Base-by-base conservation (phyloP, 176 grass and related monocot species). In the Aegilops sharonensis region DNA sequence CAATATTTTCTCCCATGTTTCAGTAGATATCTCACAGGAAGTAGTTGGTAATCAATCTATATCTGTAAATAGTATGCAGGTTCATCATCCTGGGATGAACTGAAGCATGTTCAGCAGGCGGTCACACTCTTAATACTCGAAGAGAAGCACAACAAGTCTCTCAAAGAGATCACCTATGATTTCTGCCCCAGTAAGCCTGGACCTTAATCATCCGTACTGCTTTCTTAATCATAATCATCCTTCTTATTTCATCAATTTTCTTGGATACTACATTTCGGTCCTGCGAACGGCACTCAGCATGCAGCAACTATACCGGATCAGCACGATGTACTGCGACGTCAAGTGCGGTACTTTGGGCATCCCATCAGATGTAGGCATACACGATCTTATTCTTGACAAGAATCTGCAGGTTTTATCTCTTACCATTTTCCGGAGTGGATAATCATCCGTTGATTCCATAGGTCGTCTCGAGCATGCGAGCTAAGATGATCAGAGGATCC, bases 81-180 rank as follows among this genome's bases (percentile, higher is more conserved):
- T 56, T 83, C 84, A 72, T 84, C 92, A 37, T 37, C 36, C 18
- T 94, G 92, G 92, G 86, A 94, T 72, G 92, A 94, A 23, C 69
- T 94, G 77, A 94, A 91, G 81, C 83, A 94, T 67, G 91, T 91
- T 34, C 86, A 89, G 66, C 89, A 94, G 81, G 92, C 92, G 15
- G 89, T 89, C 40, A 82, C 83, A 9, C 85, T 94, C 72, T 35
- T 94, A 83, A 85, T 89, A 86, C 89, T 91, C 17, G 68, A 91
- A 69, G 77, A 91, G 11, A 91, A 91, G 81, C 75, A 88, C 77
- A 80, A n/a, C 47, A 89, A 82, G 75, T 81, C 68, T n/a, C 86
- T 86, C 63, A 25, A 67, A 64, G 84, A 82, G 70, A 88, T 91
- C 47, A 39, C 81, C 17, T 79, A 87, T 1, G 75, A 63, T 8